Base-by-base conservation (phyloP, 495 filamentous ascomycete genomes). In the Annulohypoxylon bovei region DNA sequence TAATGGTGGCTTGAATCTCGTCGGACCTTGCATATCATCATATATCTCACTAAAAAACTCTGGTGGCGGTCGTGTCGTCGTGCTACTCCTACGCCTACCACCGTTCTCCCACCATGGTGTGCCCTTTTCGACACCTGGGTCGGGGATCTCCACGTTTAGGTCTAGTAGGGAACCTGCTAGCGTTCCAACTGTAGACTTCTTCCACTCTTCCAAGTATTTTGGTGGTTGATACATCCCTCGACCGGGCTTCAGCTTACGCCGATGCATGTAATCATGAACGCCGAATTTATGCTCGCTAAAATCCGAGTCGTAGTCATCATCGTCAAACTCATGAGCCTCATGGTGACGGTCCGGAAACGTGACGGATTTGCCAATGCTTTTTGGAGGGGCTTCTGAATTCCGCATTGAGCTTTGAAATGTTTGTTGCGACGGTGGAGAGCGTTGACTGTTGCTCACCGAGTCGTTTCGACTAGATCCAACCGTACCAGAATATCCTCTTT, bases 1-100 rank as follows among this genome's bases (percentile, higher is more conserved):
- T 5, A 99, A 80, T 11, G 87, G 85, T 11, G 95, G 95, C 59
- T 90, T 89, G 81, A 97, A 99, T 62, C 83, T 84, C 27, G 93
- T 92, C 39, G 85, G 84, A 49, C 81, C 82, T 68, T 83, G 81
- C 25, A 71, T 80, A 32, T 87, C 81, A 52, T 87, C 83, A 63
- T 86, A 85, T 59, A 81, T 80, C 14, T 81, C 83, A 65, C 83
- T 81, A 57, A 82, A 83, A 0, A 82, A 77, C 62, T 86, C 81
- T 18, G 78, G 76, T 68, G 75, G 79, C 55, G 79, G 76, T 22
- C 81, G 77, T 20, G 76, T 57, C 7, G 78, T 74, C 37, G 80
- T 66, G 65, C 79, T 81, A 62, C 77, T 67, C 20, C 77, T 76
- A 69, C 81, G 78, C 57, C 78, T 77, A 16, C 79, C 78, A 6